Evolutionary conservation across 2,329 filamentous ascomycete species (phyloP).

Genomic region (Pyrenophora tritici-repentis): DNA sequence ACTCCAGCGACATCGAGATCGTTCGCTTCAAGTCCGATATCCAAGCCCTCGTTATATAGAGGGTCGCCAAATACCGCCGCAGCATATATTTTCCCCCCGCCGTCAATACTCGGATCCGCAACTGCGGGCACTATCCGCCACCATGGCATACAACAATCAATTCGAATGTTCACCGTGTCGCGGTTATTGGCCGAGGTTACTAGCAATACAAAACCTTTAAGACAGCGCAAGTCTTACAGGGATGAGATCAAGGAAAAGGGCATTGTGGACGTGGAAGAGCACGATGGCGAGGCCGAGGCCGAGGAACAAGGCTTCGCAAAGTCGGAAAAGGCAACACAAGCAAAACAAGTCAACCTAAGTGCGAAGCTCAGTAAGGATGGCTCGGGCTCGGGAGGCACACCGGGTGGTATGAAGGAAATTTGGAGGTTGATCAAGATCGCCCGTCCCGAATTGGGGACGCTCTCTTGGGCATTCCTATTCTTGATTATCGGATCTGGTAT

Average conservation of each 20-base stretch:
- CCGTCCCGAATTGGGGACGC: conserved; percentile 77
- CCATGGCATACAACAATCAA: conserved; percentile 33
- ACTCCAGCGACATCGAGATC: conserved; percentile 23
- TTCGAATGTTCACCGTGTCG: conserved; percentile 37
- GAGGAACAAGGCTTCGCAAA: conserved; percentile 66
- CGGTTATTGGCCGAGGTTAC: conserved; percentile 33
- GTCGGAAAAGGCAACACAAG: conserved; percentile 83
- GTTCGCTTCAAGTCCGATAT: conserved; percentile 19
- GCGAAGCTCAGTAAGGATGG: conserved; percentile 87
- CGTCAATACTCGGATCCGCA: conserved; percentile 18
- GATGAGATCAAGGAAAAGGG: conserved; percentile 48
- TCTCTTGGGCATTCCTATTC: conserved; percentile 81
- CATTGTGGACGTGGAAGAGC: conserved; percentile 42
- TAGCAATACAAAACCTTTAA: conserved; percentile 20
- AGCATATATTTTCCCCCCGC: conserved; percentile 19
- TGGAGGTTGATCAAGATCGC: conserved; percentile 89
- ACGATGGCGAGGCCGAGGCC: conserved; percentile 59
- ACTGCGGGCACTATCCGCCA: conserved; percentile 27
- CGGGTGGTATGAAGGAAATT: conserved; percentile 72
- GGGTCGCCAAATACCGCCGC: conserved; percentile 9
- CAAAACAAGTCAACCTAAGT: conserved; percentile 85
- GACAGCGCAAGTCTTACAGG: conserved; percentile 42
- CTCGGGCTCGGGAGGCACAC: conserved; percentile 48
- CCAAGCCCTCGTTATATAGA: background rate
- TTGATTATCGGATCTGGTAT: conserved; percentile 88